A percentile compares a stretch with the other conserved stretches of the same genome.
Conservation (phyloP, 352 stramenopile genomes). For the Pythium dissimile region DNA sequence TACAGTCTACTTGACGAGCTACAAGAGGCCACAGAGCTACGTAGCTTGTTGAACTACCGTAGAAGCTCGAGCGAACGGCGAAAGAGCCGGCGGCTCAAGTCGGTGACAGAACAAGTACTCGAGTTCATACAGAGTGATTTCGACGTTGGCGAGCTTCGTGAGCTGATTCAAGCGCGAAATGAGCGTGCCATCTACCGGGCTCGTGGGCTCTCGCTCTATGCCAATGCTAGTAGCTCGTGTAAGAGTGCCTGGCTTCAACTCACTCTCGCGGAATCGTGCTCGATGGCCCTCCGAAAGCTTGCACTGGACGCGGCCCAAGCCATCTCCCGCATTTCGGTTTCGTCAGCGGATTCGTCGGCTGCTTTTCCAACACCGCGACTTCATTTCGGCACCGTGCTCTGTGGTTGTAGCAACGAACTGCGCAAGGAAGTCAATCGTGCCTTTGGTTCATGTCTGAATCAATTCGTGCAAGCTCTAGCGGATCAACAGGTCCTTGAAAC, state of each 20-base stretch:
- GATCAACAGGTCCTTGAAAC: slow-evolving; percentile 21
- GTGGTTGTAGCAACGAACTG: slow-evolving; percentile 45
- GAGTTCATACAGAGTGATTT: slow-evolving; percentile 85
- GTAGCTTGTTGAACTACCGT: slow-evolving; percentile 71
- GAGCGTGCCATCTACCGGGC: slow-evolving; percentile 36
- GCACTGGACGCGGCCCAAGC: slow-evolving; percentile 26
- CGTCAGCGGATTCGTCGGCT: slow-evolving; percentile 16
- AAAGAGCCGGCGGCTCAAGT: slow-evolving; percentile 47
- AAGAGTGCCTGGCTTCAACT: slow-evolving; percentile 26
- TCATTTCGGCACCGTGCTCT: slow-evolving; percentile 53
- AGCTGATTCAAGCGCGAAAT: slow-evolving; percentile 47
- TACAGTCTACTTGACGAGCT: slow-evolving; percentile 78
- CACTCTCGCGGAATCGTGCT: slow-evolving; percentile 50
- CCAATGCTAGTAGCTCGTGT: slow-evolving; percentile 26
- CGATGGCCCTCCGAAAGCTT: slow-evolving; percentile 38
- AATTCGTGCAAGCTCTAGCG: slow-evolving; percentile 23
- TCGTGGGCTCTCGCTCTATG: slow-evolving; percentile 49
- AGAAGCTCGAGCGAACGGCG: slow-evolving; percentile 67
- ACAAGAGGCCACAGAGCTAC: slow-evolving; percentile 67
- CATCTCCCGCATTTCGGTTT: not conserved
- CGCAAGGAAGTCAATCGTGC: slow-evolving; percentile 44
- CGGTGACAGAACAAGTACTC: slow-evolving; percentile 77
- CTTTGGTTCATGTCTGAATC: slow-evolving; percentile 41
- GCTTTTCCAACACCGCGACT: slow-evolving; percentile 19
- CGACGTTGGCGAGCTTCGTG: slow-evolving; percentile 49